Evolutionary conservation across 2,329 filamentous ascomycete species (phyloP).

Genomic region (Didymella lethalis): DNA sequence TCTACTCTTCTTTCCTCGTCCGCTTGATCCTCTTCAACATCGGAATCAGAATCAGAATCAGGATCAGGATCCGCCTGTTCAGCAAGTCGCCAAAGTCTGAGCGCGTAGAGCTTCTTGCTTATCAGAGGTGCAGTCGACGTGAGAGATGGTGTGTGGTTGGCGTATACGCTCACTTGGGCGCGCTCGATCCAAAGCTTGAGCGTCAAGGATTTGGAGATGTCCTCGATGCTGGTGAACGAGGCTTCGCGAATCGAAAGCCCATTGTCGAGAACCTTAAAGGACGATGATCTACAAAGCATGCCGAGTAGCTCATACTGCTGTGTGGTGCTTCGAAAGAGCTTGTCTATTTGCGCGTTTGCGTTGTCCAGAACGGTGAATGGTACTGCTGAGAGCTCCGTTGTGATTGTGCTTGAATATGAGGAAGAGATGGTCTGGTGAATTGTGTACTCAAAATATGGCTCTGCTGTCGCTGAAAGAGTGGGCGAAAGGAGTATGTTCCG

Average conservation of each 20-base stretch:
- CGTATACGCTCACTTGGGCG: slow-evolving; percentile 21
- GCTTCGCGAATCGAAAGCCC: slow-evolving; percentile 21
- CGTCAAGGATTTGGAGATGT: slow-evolving; percentile 16
- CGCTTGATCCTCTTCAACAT: not conserved
- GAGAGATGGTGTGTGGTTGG: slow-evolving; percentile 13
- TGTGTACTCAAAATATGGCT: slow-evolving; percentile 39
- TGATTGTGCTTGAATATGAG: slow-evolving; percentile 3
- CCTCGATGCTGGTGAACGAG: slow-evolving; percentile 21
- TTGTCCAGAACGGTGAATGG: slow-evolving; percentile 23
- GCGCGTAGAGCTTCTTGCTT: slow-evolving; percentile 31
- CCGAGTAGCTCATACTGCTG: slow-evolving; percentile 16
- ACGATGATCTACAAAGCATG: slow-evolving; percentile 15
- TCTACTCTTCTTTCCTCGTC: not conserved
- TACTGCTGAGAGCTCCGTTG: slow-evolving; percentile 15
- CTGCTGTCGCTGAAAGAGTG: slow-evolving; percentile 3
- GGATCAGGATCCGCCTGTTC: not conserved
- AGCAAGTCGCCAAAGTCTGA: slow-evolving; percentile 33
- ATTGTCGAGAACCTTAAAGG: slow-evolving; percentile 18
- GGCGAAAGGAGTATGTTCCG: not conserved
- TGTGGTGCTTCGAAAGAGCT: slow-evolving; percentile 11
- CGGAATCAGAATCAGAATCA: not conserved
- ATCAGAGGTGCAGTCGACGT: slow-evolving; percentile 13
- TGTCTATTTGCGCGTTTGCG: slow-evolving; percentile 31
- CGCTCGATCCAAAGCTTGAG: slow-evolving; percentile 34
- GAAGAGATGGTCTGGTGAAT: slow-evolving; percentile 26